phyloP scores from a whole-genome alignment of 2,329 filamentous ascomycete species.

The Metarhizium anisopliae region DNA sequence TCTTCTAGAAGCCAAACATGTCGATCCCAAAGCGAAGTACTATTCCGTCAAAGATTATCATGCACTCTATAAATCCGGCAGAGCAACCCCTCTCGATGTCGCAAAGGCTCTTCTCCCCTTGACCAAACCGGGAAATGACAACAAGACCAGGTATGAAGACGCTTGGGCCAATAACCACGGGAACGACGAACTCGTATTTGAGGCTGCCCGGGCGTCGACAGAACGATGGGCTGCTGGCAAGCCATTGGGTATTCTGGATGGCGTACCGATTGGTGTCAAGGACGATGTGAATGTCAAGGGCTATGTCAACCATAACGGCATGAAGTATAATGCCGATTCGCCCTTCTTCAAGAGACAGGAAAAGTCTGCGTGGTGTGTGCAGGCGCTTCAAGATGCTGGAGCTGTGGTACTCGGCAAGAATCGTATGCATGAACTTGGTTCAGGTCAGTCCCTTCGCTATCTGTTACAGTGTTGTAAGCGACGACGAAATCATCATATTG shows the following conservation, averaged over 20 bases:
- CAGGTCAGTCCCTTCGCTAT: slow-evolving; percentile 37
- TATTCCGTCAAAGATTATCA: slow-evolving; percentile 71
- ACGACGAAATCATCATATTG: background rate
- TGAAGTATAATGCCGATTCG: slow-evolving; percentile 47
- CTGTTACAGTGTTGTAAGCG: background rate
- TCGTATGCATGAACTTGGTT: slow-evolving; percentile 73
- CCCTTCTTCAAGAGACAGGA: slow-evolving; percentile 39
- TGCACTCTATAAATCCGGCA: slow-evolving; percentile 60
- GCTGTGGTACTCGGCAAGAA: slow-evolving; percentile 68
- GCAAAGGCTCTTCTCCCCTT: slow-evolving; percentile 62
- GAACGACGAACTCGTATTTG: slow-evolving; percentile 46
- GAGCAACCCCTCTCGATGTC: slow-evolving; percentile 63
- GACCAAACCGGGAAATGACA: slow-evolving; percentile 49
- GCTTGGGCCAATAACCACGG: slow-evolving; percentile 64
- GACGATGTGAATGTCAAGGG: slow-evolving; percentile 68
- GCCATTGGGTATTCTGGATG: slow-evolving; percentile 63
- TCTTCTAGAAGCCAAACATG: slow-evolving; percentile 31
- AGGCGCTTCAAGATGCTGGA: slow-evolving; percentile 63
- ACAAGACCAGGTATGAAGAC: slow-evolving; percentile 53
- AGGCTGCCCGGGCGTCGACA: slow-evolving; percentile 65
- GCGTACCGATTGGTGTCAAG: slow-evolving; percentile 76
- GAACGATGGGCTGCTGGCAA: slow-evolving; percentile 59
- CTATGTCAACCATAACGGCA: slow-evolving; percentile 59
- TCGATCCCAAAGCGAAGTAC: slow-evolving; percentile 42
- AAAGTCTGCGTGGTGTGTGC: slow-evolving; percentile 61